Percentiles rank a stretch among this genome's conserved stretches.
Conservation (phyloP, 164 flowering plant species). For the Stephania cephalantha region DNA sequence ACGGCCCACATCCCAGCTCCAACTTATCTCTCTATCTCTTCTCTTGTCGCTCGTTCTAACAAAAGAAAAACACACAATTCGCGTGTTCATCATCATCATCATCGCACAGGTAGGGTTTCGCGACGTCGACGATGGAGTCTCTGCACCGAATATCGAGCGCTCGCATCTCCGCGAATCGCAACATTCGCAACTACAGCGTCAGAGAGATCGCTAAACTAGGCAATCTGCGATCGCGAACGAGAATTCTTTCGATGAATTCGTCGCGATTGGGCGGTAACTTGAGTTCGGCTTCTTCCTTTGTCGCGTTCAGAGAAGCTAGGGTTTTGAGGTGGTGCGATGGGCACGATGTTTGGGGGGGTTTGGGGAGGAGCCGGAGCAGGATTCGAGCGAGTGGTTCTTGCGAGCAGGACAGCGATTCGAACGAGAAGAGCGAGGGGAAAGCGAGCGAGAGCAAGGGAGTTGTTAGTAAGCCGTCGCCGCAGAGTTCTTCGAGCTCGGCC, state of each 20-base stretch:
- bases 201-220: constrained; percentile 15
- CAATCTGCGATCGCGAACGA: constrained; percentile 17
- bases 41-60: neutral
- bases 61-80: neutral
- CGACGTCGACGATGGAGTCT: constrained; percentile 34
- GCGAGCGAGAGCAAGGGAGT: constrained; percentile 24
- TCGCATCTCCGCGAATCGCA: constrained; percentile 15
- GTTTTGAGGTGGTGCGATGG: constrained; percentile 18
- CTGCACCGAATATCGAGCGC: constrained; percentile 23
- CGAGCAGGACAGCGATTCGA: constrained; percentile 55
- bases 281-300: constrained; percentile 14
- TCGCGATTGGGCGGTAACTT: constrained; percentile 20
- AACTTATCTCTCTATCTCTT: constrained; percentile 5
- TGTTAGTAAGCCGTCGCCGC: constrained; percentile 23
- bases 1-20: constrained; percentile 1
- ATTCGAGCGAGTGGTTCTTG: constrained; percentile 39
- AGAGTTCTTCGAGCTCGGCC: constrained; percentile 25
- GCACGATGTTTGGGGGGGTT: constrained; percentile 28
- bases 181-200: neutral
- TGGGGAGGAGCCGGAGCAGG: constrained; percentile 15
- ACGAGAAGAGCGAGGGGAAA: constrained; percentile 34
- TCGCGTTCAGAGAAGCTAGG: constrained; percentile 16
- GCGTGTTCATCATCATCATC: neutral
- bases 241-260: constrained; percentile 21
- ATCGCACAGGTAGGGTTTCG: neutral